Base-by-base conservation (phyloP, 73 alveolate genomes). In the Paramecium sonneborni region DNA sequence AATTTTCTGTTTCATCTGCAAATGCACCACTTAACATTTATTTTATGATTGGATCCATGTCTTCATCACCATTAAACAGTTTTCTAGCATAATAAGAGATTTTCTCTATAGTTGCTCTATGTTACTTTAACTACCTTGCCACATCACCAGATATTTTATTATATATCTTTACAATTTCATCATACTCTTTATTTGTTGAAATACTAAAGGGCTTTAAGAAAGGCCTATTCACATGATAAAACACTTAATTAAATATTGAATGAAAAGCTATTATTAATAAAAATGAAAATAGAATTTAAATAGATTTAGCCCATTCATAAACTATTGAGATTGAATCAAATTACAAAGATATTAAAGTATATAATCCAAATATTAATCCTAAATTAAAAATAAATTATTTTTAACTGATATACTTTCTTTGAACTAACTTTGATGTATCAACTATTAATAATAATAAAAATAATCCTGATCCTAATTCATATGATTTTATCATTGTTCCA, bases 1-100 rank as follows among this genome's bases (percentile, higher is more conserved):
- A 30, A 7, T 32, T 35, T 72, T 43, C 76, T 37, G 90, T 39
- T 14, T 39, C 90, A 79, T 79, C 90, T 0, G 46, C 72, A 23
- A 79, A 39, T 24, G 74, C 90, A 20, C 90, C 90, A 24, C 62
- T 43, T 21, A 79, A 23, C 90, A 79, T 79, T 37, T 79, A 23
- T 12, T 79, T 79, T 21, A 79, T 39, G 18, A 46, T 79, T 38
- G 44, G 48, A 44, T 79, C 90, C 69, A 79, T 79, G 7, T 79
- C 90, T 30, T 79, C 90, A 21, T 79, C 90, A 20, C 55, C 55
- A 21, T 79, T 43, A 46, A 79, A 79, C 24, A 79, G 55, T 43
- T 46, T 79, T 18, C 90, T 38, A 3, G 90, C 74, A 43, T 1
- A 43, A 24, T 39, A 43, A 2, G 69, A 43, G 0, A 79, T 44